A percentile compares a stretch with the other conserved stretches of the same genome.
Evolutionary conservation across 345 rosid genomes (phyloP).

Genomic region (Gossypioides kirkii): DNA sequence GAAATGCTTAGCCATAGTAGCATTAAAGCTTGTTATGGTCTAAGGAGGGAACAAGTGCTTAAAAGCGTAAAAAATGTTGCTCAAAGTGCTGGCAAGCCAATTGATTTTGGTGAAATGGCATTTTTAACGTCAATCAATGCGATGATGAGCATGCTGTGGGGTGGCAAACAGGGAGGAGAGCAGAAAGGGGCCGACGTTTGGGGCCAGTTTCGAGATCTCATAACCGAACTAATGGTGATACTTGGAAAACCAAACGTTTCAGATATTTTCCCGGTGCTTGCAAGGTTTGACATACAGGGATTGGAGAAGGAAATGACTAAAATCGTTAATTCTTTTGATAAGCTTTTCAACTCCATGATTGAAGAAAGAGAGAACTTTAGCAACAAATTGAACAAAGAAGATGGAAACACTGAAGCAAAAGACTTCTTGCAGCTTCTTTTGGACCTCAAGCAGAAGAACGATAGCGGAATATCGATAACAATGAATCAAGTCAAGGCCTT

Average conservation of each 20-base stretch:
- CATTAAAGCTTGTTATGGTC: slow-evolving; percentile 15
- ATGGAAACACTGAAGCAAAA: not conserved
- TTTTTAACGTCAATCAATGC: slow-evolving; percentile 17
- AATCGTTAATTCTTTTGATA: slow-evolving; percentile 6
- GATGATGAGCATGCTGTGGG: slow-evolving; percentile 35
- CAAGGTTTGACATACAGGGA: slow-evolving; percentile 47
- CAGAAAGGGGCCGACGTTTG: not conserved
- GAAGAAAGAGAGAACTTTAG: slow-evolving; percentile 4
- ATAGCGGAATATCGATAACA: slow-evolving; percentile 13
- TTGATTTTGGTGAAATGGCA: slow-evolving; percentile 31
- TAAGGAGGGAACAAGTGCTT: slow-evolving; percentile 17
- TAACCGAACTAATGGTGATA: slow-evolving; percentile 20
- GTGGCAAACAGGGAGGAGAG: slow-evolving; percentile 22
- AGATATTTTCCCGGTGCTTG: slow-evolving; percentile 37
- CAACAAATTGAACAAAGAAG: not conserved
- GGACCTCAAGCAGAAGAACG: slow-evolving; percentile 20
- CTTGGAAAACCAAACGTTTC: slow-evolving; percentile 41
- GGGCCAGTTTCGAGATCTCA: slow-evolving; percentile 18
- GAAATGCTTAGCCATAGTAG: slow-evolving; percentile 23
- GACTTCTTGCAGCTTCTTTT: slow-evolving; percentile 33
- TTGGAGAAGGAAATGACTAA: slow-evolving; percentile 17
- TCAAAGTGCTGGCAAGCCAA: slow-evolving; percentile 1
- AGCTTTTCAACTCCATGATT: slow-evolving; percentile 22
- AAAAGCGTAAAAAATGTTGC: slow-evolving; percentile 10
- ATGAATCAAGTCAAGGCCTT: slow-evolving; percentile 28